These are phyloP conservation scores for Chaetomium fimeti DNA, from an alignment of 495 filamentous ascomycete genomes.

Conservation along the genomic window DNA sequence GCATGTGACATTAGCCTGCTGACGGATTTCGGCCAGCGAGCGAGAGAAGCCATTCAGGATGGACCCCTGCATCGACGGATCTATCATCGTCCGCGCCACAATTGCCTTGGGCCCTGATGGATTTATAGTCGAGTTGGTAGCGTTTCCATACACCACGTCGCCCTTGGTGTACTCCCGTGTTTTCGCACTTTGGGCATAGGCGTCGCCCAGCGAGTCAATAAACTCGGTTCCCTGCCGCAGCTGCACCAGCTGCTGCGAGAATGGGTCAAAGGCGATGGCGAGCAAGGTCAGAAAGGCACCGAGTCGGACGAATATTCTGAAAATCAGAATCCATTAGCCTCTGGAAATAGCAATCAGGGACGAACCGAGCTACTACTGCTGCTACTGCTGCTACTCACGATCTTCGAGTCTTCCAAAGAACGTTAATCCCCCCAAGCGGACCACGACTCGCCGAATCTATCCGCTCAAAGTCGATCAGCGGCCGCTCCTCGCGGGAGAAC, in stretches of 20 bases:
- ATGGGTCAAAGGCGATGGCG: background rate
- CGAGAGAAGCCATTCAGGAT: background rate
- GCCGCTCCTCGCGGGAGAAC: background rate
- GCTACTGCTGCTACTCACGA: too few species aligned
- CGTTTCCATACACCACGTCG: background rate
- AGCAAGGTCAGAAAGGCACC: background rate
- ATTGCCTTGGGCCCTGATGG: too few species aligned
- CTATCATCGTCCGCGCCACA: too few species aligned
- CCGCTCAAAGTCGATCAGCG: background rate
- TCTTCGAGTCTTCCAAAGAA: background rate
- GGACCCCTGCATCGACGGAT: background rate
- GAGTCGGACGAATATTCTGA: background rate
- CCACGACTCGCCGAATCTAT: background rate
- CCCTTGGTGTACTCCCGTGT: background rate
- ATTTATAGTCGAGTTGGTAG: background rate
- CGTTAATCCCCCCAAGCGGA: background rate
- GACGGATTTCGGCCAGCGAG: background rate
- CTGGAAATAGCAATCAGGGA: too few species aligned
- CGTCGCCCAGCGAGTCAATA: background rate
- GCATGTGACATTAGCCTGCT: background rate
- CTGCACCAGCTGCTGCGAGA: background rate
- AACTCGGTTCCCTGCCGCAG: background rate
- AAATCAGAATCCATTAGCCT: too few species aligned
- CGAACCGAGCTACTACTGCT: too few species aligned
- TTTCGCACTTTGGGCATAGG: background rate